Conservation (phyloP, 352 stramenopile genomes). For the Pythium insidiosum region DNA sequence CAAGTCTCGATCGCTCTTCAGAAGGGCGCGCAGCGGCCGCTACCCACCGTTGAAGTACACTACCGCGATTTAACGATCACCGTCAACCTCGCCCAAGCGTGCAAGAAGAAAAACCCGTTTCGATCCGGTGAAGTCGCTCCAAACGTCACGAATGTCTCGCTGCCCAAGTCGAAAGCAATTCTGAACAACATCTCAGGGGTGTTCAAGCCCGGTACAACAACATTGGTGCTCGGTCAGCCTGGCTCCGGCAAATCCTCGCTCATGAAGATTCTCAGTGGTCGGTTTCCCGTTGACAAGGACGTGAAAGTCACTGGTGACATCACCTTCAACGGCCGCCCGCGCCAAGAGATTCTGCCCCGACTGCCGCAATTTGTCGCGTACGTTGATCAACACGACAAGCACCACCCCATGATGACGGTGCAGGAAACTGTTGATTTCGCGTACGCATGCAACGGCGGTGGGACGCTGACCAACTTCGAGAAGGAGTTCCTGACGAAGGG, state of each 20-base stretch:
- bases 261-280: slow-evolving; percentile 23
- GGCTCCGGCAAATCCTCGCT: slow-evolving; percentile 18
- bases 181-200: slow-evolving; percentile 19
- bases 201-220: slow-evolving; percentile 18
- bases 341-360: slow-evolving; percentile 7
- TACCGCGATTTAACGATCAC: slow-evolving; percentile 28
- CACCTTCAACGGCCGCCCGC: slow-evolving; percentile 16
- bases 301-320: slow-evolving; percentile 18
- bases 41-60: slow-evolving; percentile 27
- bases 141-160: no score
- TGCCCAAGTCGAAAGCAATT: slow-evolving; percentile 20
- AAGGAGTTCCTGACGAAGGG: slow-evolving; percentile 22
- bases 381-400: slow-evolving; percentile 46
- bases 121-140: no score
- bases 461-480: slow-evolving; percentile 10
- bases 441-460: slow-evolving; percentile 49
- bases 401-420: slow-evolving; percentile 82
- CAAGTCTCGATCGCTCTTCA: slow-evolving; percentile 13
- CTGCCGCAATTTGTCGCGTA: slow-evolving; percentile 26
- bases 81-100: slow-evolving; percentile 22
- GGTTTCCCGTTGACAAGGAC: slow-evolving; percentile 11
- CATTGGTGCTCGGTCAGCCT: slow-evolving; percentile 14
- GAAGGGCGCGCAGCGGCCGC: slow-evolving; percentile 7
- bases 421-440: slow-evolving; percentile 88
- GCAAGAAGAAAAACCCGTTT: no score